Evolutionary conservation across 164 flowering plant species (phyloP).

Genomic region (Buxus sempervirens): DNA sequence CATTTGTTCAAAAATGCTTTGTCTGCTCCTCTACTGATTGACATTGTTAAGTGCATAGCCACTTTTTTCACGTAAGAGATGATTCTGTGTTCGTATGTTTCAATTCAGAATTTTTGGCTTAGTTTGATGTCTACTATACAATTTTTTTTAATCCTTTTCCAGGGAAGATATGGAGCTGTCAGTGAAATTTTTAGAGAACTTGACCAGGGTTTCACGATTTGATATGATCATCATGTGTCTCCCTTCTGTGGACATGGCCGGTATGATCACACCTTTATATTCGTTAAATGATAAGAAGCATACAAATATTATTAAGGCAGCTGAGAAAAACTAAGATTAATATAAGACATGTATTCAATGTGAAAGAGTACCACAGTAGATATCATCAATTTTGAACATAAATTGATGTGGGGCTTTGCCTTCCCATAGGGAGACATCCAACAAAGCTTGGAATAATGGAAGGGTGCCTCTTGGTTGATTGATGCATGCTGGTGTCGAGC

Average conservation of each 20-base stretch:
- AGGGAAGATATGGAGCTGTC: constrained; percentile 79
- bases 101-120: not conserved
- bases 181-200: constrained; percentile 53
- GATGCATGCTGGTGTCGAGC: not conserved
- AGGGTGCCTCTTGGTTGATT: not conserved
- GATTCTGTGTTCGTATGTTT: not conserved
- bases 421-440: not conserved
- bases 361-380: not conserved
- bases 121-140: not conserved
- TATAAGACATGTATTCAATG: not conserved
- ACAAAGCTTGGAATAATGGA: not conserved
- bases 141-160: constrained; percentile 19
- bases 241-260: constrained; percentile 55
- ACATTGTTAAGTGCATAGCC: constrained; percentile 69
- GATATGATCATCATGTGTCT: constrained; percentile 85
- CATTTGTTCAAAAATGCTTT: constrained; percentile 78
- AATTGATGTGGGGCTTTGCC: not conserved
- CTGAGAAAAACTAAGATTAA: not conserved
- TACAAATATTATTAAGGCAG: not conserved
- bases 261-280: constrained; percentile 31
- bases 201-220: constrained; percentile 76
- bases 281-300: not conserved
- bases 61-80: constrained; percentile 66
- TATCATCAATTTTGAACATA: not conserved
- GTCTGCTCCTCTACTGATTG: constrained; percentile 68